A percentile compares a stretch with the other conserved stretches of the same genome.
These are phyloP conservation scores for Fraxinus dipetala DNA, from an alignment of 305 asterid species.

Conservation along the genomic window DNA sequence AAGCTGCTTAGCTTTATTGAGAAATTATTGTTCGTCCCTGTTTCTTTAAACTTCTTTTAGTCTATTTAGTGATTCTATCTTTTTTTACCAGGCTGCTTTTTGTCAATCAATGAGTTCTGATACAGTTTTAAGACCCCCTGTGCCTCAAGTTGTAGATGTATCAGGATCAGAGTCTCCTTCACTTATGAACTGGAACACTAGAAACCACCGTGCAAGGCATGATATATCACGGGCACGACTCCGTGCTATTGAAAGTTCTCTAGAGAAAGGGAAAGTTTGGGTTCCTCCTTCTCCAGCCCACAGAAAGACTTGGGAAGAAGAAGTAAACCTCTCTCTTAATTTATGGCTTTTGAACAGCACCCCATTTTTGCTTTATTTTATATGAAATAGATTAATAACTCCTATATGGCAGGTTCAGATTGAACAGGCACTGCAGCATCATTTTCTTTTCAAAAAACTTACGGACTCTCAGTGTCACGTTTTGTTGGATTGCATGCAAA, in stretches of 20 bases:
- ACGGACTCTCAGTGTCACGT: conserved; percentile 89
- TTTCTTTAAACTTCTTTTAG: conserved; percentile 19
- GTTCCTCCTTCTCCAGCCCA: conserved; percentile 84
- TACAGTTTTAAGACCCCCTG: conserved; percentile 49
- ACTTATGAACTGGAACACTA: conserved; percentile 63
- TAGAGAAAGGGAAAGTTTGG: conserved; percentile 86
- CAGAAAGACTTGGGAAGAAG: conserved; percentile 98
- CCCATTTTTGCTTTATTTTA: neutral
- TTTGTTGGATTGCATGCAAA: conserved; percentile 94
- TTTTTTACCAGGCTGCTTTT: conserved; percentile 42
- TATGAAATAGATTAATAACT: conserved; percentile 9
- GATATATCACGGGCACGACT: conserved; percentile 90
- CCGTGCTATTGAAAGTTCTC: conserved; percentile 80
- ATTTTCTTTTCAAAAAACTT: conserved; percentile 94
- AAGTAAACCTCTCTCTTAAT: conserved; percentile 50
- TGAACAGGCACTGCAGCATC: conserved; percentile 78
- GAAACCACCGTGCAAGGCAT: conserved; percentile 66
- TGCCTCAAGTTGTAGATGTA: conserved; percentile 74
- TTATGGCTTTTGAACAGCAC: conserved; percentile 9
- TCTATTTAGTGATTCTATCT: conserved; percentile 21
- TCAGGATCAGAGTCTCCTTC: conserved; percentile 95
- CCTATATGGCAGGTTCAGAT: conserved; percentile 73
- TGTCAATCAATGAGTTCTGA: conserved; percentile 44
- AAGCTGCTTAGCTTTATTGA: neutral
- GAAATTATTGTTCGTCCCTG: neutral